phyloP scores from a whole-genome alignment of 306 rosid species.

The Notholithocarpus densiflorus region DNA sequence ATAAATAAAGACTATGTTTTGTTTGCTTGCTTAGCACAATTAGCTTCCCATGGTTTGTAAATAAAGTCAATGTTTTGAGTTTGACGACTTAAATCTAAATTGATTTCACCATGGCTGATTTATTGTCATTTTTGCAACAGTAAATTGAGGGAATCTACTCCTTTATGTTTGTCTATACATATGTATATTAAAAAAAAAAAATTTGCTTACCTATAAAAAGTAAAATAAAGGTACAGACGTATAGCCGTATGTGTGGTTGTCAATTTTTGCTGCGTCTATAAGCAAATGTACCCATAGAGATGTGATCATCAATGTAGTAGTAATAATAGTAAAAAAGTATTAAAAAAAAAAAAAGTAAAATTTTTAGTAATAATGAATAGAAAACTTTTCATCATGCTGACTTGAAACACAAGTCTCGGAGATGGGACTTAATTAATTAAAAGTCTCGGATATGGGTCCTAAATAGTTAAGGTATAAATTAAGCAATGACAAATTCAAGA shows the following conservation, averaged over 20 bases:
- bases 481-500: slow-evolving; percentile 10
- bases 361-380: not conserved
- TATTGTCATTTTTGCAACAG: too few species aligned
- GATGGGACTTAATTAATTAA: too few species aligned
- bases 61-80: too few species aligned
- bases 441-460: not conserved
- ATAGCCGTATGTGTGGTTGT: too few species aligned
- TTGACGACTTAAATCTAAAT: not conserved
- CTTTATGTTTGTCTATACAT: too few species aligned
- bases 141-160: too few species aligned
- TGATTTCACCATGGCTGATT: not conserved
- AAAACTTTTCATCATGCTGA: not conserved
- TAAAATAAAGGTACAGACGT: too few species aligned
- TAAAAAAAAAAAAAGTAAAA: not conserved
- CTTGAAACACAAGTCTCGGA: not conserved
- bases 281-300: not conserved
- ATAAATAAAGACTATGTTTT: too few species aligned
- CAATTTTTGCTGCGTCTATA: too few species aligned
- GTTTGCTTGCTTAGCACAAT: not conserved
- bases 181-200: too few species aligned
- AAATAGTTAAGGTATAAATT: slow-evolving; percentile 7
- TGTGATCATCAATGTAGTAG: not conserved
- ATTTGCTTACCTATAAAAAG: too few species aligned
- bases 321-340: not conserved
- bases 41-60: not conserved